Evolutionary conservation across 2,329 filamentous ascomycete species (phyloP).

Genomic region (Epichloe gansuensis): DNA sequence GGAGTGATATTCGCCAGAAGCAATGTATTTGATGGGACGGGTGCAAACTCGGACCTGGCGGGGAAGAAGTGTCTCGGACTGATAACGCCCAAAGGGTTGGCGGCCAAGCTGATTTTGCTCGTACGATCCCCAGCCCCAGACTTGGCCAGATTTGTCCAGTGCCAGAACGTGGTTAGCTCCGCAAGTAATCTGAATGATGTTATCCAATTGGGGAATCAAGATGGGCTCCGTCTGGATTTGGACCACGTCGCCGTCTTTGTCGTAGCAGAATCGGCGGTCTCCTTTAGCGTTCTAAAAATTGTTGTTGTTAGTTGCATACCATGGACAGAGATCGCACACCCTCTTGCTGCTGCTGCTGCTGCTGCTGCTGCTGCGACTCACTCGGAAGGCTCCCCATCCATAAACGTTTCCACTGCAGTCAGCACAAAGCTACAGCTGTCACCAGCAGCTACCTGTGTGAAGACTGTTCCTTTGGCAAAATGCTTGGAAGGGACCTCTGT

Average conservation of each 20-base stretch:
- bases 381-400: constrained; percentile 75
- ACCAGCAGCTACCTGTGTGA: constrained; percentile 52
- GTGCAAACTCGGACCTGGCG: constrained; percentile 46
- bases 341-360: background rate
- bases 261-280: constrained; percentile 40
- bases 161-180: constrained; percentile 63
- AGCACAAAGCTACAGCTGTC: constrained; percentile 68
- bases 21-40: constrained; percentile 42
- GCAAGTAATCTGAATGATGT: constrained; percentile 50
- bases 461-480: constrained; percentile 50
- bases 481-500: constrained; percentile 43
- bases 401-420: constrained; percentile 67
- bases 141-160: constrained; percentile 50
- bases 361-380: constrained; percentile 23
- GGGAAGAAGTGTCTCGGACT: constrained; percentile 46
- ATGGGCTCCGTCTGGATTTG: constrained; percentile 38
- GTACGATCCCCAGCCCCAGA: constrained; percentile 61
- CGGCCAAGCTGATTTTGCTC: constrained; percentile 55
- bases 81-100: constrained; percentile 48
- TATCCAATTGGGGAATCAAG: constrained; percentile 50
- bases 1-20: constrained; percentile 67
- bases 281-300: constrained; percentile 2
- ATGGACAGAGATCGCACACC: constrained; percentile 28
- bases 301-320: background rate
- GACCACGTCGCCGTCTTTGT: constrained; percentile 26